phyloP scores from a whole-genome alignment of 2,329 filamentous ascomycete genomes.

The Diplodia mutila region DNA sequence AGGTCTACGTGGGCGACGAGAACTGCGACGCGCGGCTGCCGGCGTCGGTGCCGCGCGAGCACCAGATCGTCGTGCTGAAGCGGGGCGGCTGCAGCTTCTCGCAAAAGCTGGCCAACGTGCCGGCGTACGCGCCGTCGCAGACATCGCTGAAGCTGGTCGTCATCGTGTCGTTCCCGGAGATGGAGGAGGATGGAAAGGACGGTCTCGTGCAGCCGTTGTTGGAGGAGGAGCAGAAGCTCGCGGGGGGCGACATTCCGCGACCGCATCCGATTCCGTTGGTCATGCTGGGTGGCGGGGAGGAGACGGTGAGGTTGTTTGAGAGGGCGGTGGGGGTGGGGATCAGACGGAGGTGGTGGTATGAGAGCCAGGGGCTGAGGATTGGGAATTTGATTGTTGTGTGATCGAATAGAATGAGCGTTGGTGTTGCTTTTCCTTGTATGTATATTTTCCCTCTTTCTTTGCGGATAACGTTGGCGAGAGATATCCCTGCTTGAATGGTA shows the following conservation, averaged over 20 bases:
- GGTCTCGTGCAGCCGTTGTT: slow-evolving; percentile 68
- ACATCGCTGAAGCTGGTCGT: slow-evolving; percentile 77
- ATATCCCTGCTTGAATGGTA: slow-evolving; percentile 13
- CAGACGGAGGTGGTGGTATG: slow-evolving; percentile 76
- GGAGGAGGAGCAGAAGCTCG: slow-evolving; percentile 73
- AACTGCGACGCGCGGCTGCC: slow-evolving; percentile 66
- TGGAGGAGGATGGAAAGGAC: slow-evolving; percentile 33
- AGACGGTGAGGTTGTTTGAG: slow-evolving; percentile 66
- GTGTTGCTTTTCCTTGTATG: neutral
- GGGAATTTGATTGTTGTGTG: slow-evolving; percentile 72
- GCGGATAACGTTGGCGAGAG: slow-evolving; percentile 12
- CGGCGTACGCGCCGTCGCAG: slow-evolving; percentile 67
- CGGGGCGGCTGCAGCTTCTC: slow-evolving; percentile 85
- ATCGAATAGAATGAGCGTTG: neutral
- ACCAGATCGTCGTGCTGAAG: slow-evolving; percentile 81
- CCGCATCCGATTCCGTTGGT: slow-evolving; percentile 78
- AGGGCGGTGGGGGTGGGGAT: slow-evolving; percentile 72
- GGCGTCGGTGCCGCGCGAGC: slow-evolving; percentile 52
- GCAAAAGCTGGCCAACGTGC: slow-evolving; percentile 83
- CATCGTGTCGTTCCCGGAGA: slow-evolving; percentile 67
- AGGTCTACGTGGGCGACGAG: slow-evolving; percentile 69
- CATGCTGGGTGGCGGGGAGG: slow-evolving; percentile 74
- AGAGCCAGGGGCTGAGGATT: slow-evolving; percentile 79
- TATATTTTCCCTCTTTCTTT: neutral
- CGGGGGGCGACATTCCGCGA: slow-evolving; percentile 65